A percentile compares a stretch with the other conserved stretches of the same genome.
Conservation (phyloP, 495 filamentous ascomycete genomes). For the Barbatosphaeria neglecta region DNA sequence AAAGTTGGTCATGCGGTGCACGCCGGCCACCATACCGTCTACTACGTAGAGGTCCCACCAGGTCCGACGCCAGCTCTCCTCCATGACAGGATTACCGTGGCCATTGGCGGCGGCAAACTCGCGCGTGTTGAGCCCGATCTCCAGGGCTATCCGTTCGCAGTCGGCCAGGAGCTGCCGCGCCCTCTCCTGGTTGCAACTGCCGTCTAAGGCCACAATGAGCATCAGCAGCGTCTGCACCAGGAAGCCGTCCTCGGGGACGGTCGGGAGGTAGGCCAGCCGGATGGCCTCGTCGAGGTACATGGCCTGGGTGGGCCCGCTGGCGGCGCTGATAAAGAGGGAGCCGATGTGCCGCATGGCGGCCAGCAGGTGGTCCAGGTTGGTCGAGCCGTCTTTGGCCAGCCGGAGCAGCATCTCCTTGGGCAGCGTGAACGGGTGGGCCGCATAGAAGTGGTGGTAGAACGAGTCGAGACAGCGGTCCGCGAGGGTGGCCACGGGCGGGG, state of each 20-base stretch:
- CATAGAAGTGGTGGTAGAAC: conserved; percentile 55
- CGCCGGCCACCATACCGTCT: conserved; percentile 54
- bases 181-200: conserved; percentile 53
- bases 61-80: conserved; percentile 71
- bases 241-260: conserved; percentile 47
- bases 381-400: conserved; percentile 26
- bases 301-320: conserved; percentile 31
- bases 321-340: conserved; percentile 44
- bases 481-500: conserved; percentile 22
- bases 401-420: conserved; percentile 34
- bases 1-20: conserved; percentile 47
- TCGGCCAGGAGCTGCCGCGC: conserved; percentile 53
- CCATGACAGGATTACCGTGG: conserved; percentile 34
- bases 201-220: conserved; percentile 66
- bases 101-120: conserved; percentile 35
- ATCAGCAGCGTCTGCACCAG: conserved; percentile 68
- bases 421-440: conserved; percentile 55
- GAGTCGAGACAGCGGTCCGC: conserved; percentile 42
- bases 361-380: conserved; percentile 30
- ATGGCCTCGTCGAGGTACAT: conserved; percentile 49
- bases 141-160: conserved; percentile 59
- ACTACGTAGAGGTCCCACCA: conserved; percentile 88
- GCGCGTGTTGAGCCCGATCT: conserved; percentile 61
- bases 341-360: conserved; percentile 62
- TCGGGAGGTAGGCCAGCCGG: conserved; percentile 34